phyloP scores from a whole-genome alignment of 148 eudicot species.

The Selenicereus undatus region DNA sequence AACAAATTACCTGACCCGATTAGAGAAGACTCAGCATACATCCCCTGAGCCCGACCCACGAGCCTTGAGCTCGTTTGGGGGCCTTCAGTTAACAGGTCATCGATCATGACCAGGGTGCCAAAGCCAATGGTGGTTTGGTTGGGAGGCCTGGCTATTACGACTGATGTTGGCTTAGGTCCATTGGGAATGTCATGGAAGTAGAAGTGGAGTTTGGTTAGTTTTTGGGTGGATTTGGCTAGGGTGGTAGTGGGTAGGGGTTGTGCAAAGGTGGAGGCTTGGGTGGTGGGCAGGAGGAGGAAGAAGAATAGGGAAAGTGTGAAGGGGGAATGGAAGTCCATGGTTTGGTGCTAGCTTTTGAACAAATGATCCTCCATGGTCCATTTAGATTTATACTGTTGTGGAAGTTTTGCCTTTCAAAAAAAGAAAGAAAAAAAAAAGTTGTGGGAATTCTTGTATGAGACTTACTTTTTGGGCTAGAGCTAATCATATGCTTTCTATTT shows the following conservation, averaged over 20 bases:
- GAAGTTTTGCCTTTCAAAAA: background rate
- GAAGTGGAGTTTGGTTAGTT: slow-evolving; percentile 46
- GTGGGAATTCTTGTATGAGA: background rate
- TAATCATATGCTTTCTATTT: too few relatives aligned
- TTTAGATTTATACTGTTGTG: background rate
- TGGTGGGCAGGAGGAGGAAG: background rate
- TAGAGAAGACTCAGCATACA: slow-evolving; percentile 36
- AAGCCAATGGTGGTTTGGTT: slow-evolving; percentile 30
- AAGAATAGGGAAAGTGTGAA: background rate
- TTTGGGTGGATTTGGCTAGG: slow-evolving; percentile 15
- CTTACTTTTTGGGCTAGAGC: too few relatives aligned
- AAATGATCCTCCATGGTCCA: background rate
- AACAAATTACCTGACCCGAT: slow-evolving; percentile 21
- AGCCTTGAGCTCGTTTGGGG: slow-evolving; percentile 30
- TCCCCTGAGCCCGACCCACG: slow-evolving; percentile 60
- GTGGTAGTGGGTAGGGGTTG: background rate
- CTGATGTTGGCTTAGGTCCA: slow-evolving; percentile 43
- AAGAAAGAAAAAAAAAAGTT: background rate
- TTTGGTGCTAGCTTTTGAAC: background rate
- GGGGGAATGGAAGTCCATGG: background rate
- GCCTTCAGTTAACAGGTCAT: slow-evolving; percentile 46
- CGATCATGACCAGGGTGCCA: slow-evolving; percentile 38
- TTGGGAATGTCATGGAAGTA: slow-evolving; percentile 51
- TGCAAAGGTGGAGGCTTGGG: slow-evolving; percentile 10
- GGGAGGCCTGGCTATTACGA: slow-evolving; percentile 35